Base-by-base conservation (phyloP, 176 grass and related monocot genomes). In the Pontederia crassipes region DNA sequence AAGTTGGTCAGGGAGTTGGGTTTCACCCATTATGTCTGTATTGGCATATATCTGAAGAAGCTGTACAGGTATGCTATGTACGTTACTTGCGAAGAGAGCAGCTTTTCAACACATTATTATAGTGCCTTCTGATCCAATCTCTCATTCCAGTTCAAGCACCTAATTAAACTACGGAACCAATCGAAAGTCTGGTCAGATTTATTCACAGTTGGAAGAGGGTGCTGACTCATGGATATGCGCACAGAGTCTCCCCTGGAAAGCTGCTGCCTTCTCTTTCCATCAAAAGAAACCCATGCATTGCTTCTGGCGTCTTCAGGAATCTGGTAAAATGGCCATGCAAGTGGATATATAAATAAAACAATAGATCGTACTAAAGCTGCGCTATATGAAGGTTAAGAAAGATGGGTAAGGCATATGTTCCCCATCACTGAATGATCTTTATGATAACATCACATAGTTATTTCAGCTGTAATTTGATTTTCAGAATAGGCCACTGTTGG, bases 91-190 rank as follows among this genome's bases (percentile, higher is more conserved):
- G 32, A 40, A 40, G 32, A 40, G 32, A 40, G 6, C 32, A 1
- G 32, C 32, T 40, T 24, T 24, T 40, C 32, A 40, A 40, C 32
- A 7, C 48, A 57, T 57, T 72, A 90, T 48, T 72, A 90, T 48
- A 98, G 54, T 20, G 88, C 88, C 65, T 98, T 98, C 78, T 98
- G 88, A 68, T 92, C 94, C 52, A 89, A 29, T 29, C 94, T 75
- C 78, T 98, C 94, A 8, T 98, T 98, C 94, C 94, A 98, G 70
- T 93, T 98, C 57, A 98, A 81, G 68, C 94, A 98, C 60, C 88
- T 67, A 71, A 98, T 79, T 65, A 98, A 57, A 74, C 93, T 98
- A 68, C 67, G 84, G 63, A 98, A 98, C 93, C 93, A 98, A 20
- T 98, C 93, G 0, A 84, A 77, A 9, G 88, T 98, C 78, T 98